A percentile compares a stretch with the other conserved stretches of the same genome.
These are phyloP conservation scores for Zoysia pacifica DNA, from an alignment of 176 grass and related monocot genomes.

Conservation along the genomic window DNA sequence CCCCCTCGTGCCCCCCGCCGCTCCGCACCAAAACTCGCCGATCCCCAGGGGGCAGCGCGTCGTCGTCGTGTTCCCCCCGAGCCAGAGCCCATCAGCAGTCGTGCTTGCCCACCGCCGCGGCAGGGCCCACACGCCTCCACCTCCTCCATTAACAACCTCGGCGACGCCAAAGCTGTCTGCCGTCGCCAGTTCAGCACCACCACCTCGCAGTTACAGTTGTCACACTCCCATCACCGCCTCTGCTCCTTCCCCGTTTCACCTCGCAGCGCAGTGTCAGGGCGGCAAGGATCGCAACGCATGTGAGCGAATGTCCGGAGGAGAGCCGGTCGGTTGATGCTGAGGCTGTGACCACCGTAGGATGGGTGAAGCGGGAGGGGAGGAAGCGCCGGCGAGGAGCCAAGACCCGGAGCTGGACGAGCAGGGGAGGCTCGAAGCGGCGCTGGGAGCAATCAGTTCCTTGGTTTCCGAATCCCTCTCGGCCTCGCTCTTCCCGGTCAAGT, in stretches of 20 bases:
- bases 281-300: neutral
- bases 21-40: conserved; percentile 35
- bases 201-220: conserved; percentile 42
- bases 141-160: conserved; percentile 46
- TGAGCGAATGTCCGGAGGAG: neutral
- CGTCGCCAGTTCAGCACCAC: conserved; percentile 36
- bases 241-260: neutral
- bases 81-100: conserved; percentile 1
- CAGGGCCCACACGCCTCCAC: conserved; percentile 36
- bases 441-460: conserved; percentile 36
- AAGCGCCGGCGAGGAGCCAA: conserved; percentile 1
- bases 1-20: conserved; percentile 10
- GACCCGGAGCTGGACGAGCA: conserved; percentile 44
- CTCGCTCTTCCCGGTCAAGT: conserved; percentile 74
- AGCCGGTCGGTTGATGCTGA: neutral
- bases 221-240: conserved; percentile 27
- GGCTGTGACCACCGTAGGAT: conserved; percentile 25
- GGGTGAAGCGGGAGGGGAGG: conserved; percentile 36
- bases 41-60: conserved; percentile 20
- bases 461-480: conserved; percentile 56
- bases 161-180: conserved; percentile 12
- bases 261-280: conserved; percentile 16
- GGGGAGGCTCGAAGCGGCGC: conserved; percentile 25
- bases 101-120: conserved; percentile 12
- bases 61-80: neutral